Conservation (phyloP, 2,329 filamentous ascomycete genomes). For the Phialemonium atrogriseum region DNA sequence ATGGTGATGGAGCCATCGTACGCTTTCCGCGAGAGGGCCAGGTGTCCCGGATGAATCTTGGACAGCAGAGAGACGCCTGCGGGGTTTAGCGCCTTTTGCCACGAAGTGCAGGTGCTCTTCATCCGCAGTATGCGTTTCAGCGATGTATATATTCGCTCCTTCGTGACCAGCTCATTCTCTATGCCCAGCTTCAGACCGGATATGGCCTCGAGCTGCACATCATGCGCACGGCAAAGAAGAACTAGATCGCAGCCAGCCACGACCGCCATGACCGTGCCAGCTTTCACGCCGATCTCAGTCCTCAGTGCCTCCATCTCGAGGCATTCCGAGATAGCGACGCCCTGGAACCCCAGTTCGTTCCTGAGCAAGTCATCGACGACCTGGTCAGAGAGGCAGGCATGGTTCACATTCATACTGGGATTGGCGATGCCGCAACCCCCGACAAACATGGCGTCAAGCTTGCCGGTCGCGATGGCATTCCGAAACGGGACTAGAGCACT, state of each 20-base stretch:
- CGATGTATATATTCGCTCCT: constrained; percentile 71
- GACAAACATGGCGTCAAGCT: constrained; percentile 88
- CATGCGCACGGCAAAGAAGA: constrained; percentile 78
- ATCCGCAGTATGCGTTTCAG: constrained; percentile 68
- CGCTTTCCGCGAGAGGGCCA: constrained; percentile 70
- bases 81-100: constrained; percentile 86
- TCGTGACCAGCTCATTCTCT: constrained; percentile 82
- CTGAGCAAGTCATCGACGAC: constrained; percentile 84
- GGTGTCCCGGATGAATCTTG: constrained; percentile 74
- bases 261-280: constrained; percentile 94
- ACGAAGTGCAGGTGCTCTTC: constrained; percentile 80
- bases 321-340: constrained; percentile 91
- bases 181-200: constrained; percentile 81
- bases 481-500: constrained; percentile 87
- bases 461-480: constrained; percentile 76
- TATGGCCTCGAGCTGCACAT: constrained; percentile 85
- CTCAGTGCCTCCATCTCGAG: constrained; percentile 94
- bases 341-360: constrained; percentile 82
- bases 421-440: constrained; percentile 91
- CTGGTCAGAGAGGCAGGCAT: constrained; percentile 87
- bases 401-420: constrained; percentile 86
- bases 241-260: constrained; percentile 93
- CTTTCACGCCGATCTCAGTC: constrained; percentile 93
- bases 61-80: constrained; percentile 69
- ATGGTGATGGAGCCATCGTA: constrained; percentile 93